Base-by-base conservation (phyloP, 1,284 basidiomycete genomes). In the Paramarasmius palmivorus region DNA sequence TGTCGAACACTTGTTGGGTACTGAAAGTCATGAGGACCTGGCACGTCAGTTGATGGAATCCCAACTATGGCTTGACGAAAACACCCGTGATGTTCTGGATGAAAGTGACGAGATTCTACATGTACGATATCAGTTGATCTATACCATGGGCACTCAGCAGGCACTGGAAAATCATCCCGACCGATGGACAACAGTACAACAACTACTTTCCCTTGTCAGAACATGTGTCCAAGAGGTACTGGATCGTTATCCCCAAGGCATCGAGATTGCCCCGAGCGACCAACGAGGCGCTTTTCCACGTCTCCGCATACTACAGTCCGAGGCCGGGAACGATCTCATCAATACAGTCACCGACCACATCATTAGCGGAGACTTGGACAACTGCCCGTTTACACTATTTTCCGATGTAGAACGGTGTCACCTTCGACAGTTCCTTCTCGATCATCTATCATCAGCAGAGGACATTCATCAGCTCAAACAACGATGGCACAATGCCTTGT, bases 151-250 rank as follows among this genome's bases (percentile, higher is more conserved):
- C n/a, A 41, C 61, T 3, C 75, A 77, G 45, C 53, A 52, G 26
- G 62, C 70, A 1, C 53, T 81, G n/a, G 73, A 82, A 34, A 70
- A 71, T 29, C 68, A 69, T 35, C 77, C 79, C 0, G 65, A 77
- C 48, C 73, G 82, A 41, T 83, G 82, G 81, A 62, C 56, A 0
- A 74, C 64, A 2, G 68, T 68, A 0, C 73, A 82, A 52, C 65
- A 77, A 17, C 49, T 81, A 2, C 63, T 82, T 4, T 53, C 58
- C 22, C 58, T 64, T 17, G 59, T 62, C 2, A 42, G 48, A 12
- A 55, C 52, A 12, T 61, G 65, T 55, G 56, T 59, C 12, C 14
- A 22, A 0, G 4, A 44, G 4, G 45, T 67, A 19, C 54, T 53
- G 36, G 4, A 38, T 2, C 4, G 22, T 2, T 63, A 58, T 50